Evolutionary conservation across 192 early-diverging fungal genomes (phyloP), one percentile per base, ranked within the genome.

Genomic region (Chytriomyces sp.): DNA sequence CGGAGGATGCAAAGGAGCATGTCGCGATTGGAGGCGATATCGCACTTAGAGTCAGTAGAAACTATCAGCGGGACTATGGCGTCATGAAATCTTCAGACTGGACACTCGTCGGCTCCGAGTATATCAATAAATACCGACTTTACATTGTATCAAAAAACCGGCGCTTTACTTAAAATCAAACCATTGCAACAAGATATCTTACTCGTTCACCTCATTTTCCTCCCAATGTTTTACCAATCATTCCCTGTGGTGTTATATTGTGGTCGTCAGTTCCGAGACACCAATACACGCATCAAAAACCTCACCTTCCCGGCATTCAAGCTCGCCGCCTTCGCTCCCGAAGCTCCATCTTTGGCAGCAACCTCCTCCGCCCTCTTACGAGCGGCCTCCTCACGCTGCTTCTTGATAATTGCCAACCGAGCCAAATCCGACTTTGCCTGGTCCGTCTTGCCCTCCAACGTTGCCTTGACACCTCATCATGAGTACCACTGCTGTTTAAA

Each of bases 391-490:
- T 86, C 84, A 26, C 84, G 63, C 63, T 86, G 82, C 59, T 86
- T 86, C 36, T 66, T 64, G 68, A 86, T 86, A 59, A 86, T 80
- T 17, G 84, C 84, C 37, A 86, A 59, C 22, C 84, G 61, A 4
- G 84, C 84, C 57, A 86, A 52, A 72, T 86, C 84, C 17, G 75
- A 72, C 32, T 79, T 59, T 7, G 84, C 84, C 54, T 82, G 80
- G 44, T 86, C 84, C n/a, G 84, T 86, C 57, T 84, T 84, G 19
- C 84, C 84, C 54, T 86, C 84, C 71, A 61, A 53, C 59, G 80
- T 78, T 5, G 81, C 79, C 60, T 44, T 44, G 8, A 7, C 7
- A 44, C n/a, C n/a, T n/a, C n/a, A n/a, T n/a, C n/a, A n/a, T n/a
- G n/a, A n/a, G n/a, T n/a, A n/a, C n/a, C n/a, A n/a, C n/a, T n/a